Evolutionary conservation across 257 asterid genomes (phyloP).

Genomic region (Perilla frutescens): DNA sequence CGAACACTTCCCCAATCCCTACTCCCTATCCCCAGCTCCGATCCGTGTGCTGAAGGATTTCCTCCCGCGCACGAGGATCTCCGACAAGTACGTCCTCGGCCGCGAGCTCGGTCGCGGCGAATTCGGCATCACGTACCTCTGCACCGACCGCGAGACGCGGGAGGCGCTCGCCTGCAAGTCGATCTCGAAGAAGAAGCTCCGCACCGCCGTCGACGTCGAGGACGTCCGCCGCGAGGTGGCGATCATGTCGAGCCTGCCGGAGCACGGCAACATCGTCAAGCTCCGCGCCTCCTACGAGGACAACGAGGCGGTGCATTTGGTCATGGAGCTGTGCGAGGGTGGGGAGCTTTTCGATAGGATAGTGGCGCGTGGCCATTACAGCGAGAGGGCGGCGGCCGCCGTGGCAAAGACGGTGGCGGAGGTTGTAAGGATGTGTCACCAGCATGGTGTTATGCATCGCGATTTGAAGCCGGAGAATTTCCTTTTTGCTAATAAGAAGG

Average conservation of each 20-base stretch:
- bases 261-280: slow-evolving; percentile 69
- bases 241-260: slow-evolving; percentile 83
- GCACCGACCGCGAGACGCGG: slow-evolving; percentile 75
- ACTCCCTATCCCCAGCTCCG: slow-evolving; percentile 58
- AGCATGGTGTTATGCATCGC: slow-evolving; percentile 81
- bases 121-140: slow-evolving; percentile 78
- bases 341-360: slow-evolving; percentile 87
- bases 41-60: slow-evolving; percentile 71
- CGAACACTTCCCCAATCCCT: slow-evolving; percentile 67
- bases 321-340: slow-evolving; percentile 89
- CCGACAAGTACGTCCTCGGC: slow-evolving; percentile 77
- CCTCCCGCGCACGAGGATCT: slow-evolving; percentile 56
- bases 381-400: slow-evolving; percentile 79
- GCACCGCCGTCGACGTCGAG: slow-evolving; percentile 77
- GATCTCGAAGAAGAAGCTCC: slow-evolving; percentile 77
- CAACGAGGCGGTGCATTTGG: slow-evolving; percentile 76
- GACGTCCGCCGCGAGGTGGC: slow-evolving; percentile 87
- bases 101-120: slow-evolving; percentile 92
- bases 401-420: slow-evolving; percentile 74
- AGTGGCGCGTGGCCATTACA: slow-evolving; percentile 88
- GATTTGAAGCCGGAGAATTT: slow-evolving; percentile 94
- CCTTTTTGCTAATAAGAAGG: slow-evolving; percentile 80
- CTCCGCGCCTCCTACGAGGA: slow-evolving; percentile 84
- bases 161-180: slow-evolving; percentile 85
- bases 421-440: slow-evolving; percentile 84